Evolutionary conservation across 257 asterid species (phyloP).

Genomic region (Petrea volubilis): DNA sequence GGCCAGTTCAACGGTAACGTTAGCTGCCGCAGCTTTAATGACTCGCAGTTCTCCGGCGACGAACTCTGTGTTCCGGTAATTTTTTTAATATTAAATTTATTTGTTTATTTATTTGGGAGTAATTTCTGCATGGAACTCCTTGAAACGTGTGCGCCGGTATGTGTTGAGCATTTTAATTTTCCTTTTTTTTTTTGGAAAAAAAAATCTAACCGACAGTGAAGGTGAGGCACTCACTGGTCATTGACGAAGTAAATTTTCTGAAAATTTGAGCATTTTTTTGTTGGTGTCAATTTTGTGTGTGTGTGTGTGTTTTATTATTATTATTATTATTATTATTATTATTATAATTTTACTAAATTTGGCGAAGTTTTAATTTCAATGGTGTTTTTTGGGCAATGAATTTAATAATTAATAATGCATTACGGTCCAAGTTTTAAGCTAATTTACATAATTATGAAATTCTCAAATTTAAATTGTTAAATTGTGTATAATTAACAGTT

Average conservation of each 20-base stretch:
- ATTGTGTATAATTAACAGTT: no score
- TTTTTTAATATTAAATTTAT: background rate
- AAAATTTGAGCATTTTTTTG: background rate
- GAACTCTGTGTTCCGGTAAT: conserved; percentile 95
- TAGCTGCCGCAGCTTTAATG: conserved; percentile 83
- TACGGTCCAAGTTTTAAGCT: background rate
- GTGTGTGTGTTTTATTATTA: background rate
- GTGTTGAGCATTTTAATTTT: conserved; percentile 13
- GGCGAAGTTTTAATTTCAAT: background rate
- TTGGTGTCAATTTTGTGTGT: background rate
- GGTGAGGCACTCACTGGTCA: background rate
- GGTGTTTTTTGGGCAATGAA: background rate
- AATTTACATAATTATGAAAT: background rate
- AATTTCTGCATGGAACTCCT: conserved; percentile 40
- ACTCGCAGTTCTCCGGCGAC: conserved; percentile 66
- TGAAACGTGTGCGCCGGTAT: conserved; percentile 34
- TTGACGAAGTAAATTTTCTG: conserved; percentile 23
- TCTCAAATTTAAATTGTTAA: no score
- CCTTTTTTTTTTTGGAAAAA: background rate
- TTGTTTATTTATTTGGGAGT: background rate
- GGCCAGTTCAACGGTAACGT: conserved; percentile 62
- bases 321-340: no score
- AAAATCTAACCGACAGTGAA: conserved; percentile 39
- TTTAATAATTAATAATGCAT: background rate
- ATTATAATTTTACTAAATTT: background rate